phyloP scores from a whole-genome alignment of 176 grass and related monocot genomes.

The Phragmites australis region DNA sequence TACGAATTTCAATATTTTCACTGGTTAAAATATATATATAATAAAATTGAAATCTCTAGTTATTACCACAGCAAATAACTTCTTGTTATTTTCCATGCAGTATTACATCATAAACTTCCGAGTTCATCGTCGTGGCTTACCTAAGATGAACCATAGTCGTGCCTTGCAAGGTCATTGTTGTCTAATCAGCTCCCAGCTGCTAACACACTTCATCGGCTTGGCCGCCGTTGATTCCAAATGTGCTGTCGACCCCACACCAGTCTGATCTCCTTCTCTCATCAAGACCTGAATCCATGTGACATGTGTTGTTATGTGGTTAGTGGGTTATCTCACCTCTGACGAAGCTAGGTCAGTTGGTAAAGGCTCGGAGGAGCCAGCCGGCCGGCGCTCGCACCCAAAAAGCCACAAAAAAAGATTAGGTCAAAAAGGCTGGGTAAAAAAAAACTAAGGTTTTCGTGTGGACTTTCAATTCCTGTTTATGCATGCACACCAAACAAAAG shows the following conservation, averaged over 20 bases:
- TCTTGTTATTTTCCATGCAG: neutral
- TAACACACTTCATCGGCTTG: neutral
- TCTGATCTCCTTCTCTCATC: neutral
- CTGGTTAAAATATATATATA: too few relatives aligned
- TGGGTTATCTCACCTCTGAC: neutral
- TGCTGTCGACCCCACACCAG: neutral
- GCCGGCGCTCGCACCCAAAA: too few relatives aligned
- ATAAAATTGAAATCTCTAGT: too few relatives aligned
- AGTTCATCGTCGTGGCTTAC: neutral
- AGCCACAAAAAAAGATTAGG: neutral
- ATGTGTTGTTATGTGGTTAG: neutral
- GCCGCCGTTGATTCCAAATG: neutral
- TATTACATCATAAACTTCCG: neutral
- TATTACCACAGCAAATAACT: too few relatives aligned
- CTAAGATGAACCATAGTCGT: neutral
- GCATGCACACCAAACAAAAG: neutral
- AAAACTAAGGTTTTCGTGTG: neutral
- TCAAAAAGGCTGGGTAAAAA: neutral
- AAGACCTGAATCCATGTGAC: neutral
- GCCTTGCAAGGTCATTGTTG: neutral
- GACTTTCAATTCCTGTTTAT: neutral
- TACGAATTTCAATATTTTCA: too few relatives aligned
- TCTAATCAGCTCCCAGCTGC: neutral
- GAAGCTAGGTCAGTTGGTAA: neutral
- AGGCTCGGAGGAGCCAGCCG: too few relatives aligned